Evolutionary conservation across 306 rosid genomes (phyloP).

Genomic region (Senna siamea): DNA sequence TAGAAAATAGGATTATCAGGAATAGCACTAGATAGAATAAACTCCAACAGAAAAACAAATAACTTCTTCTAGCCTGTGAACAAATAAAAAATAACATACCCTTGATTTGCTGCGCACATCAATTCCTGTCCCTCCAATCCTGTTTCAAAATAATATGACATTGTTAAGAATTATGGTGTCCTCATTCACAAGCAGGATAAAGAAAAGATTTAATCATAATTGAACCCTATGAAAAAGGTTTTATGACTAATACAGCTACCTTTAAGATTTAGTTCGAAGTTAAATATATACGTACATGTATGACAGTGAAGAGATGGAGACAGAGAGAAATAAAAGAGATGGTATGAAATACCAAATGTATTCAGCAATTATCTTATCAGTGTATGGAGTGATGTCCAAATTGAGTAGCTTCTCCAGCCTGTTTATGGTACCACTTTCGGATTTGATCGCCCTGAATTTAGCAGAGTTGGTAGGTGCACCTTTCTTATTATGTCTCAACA

Average conservation of each 20-base stretch:
- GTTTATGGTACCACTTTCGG: slow-evolving; percentile 71
- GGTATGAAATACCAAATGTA: slow-evolving; percentile 77
- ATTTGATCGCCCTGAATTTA: slow-evolving; percentile 68
- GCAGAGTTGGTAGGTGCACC: slow-evolving; percentile 52
- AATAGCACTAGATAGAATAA: slow-evolving; percentile 27
- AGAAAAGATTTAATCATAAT: slow-evolving; percentile 2
- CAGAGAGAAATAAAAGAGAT: too few species aligned
- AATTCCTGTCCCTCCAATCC: slow-evolving; percentile 95
- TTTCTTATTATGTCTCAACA: slow-evolving; percentile 74
- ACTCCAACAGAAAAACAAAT: slow-evolving; percentile 1
- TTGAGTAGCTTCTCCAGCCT: slow-evolving; percentile 77
- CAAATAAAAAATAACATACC: slow-evolving; percentile 54
- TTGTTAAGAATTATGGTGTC: slow-evolving; percentile 24
- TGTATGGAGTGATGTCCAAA: slow-evolving; percentile 79
- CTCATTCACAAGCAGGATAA: slow-evolving; percentile 35
- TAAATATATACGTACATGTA: too few species aligned
- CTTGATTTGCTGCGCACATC: slow-evolving; percentile 97
- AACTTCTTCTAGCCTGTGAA: slow-evolving; percentile 26
- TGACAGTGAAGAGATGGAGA: too few species aligned
- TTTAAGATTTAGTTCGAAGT: too few species aligned
- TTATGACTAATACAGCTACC: too few species aligned
- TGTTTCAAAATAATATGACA: slow-evolving; percentile 39
- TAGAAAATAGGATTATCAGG: slow-evolving; percentile 30
- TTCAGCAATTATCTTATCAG: slow-evolving; percentile 92
- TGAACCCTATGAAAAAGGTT: background rate